Evolutionary conservation across 2,329 filamentous ascomycete species (phyloP).

Genomic region (Fusarium fujikuroi): DNA sequence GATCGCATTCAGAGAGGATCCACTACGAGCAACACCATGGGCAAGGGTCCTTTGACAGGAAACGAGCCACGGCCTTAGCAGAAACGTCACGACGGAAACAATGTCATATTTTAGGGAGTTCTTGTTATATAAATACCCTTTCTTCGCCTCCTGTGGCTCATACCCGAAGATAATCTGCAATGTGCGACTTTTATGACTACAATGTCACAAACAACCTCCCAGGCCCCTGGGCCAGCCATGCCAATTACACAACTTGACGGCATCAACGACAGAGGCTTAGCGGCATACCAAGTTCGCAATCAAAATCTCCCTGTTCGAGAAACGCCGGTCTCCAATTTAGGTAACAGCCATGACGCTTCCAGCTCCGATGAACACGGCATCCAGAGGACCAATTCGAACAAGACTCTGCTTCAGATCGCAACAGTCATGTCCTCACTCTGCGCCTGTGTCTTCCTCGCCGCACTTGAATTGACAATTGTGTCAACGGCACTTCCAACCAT

Average conservation of each 20-base stretch:
- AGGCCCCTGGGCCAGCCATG: background rate
- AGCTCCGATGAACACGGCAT: background rate
- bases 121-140: background rate
- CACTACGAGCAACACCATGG: background rate
- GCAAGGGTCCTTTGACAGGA: background rate
- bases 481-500: conserved; percentile 72
- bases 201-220: conserved; percentile 26
- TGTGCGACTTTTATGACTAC: background rate
- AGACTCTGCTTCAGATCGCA: conserved; percentile 33
- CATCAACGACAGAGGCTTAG: background rate
- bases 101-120: background rate
- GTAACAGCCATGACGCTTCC: background rate
- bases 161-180: no score
- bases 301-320: background rate
- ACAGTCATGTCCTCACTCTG: conserved; percentile 54
- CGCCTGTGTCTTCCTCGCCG: conserved; percentile 55
- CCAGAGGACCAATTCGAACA: conserved; percentile 4
- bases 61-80: background rate
- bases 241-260: background rate
- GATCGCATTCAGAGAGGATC: background rate
- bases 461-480: conserved; percentile 67
- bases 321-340: rapidly evolving
- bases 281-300: background rate
- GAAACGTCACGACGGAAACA: background rate
- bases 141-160: background rate